Evolutionary conservation across 148 eudicot genomes (phyloP), one percentile per base, ranked within the genome.

Genomic region (Fallopia convolvulus): DNA sequence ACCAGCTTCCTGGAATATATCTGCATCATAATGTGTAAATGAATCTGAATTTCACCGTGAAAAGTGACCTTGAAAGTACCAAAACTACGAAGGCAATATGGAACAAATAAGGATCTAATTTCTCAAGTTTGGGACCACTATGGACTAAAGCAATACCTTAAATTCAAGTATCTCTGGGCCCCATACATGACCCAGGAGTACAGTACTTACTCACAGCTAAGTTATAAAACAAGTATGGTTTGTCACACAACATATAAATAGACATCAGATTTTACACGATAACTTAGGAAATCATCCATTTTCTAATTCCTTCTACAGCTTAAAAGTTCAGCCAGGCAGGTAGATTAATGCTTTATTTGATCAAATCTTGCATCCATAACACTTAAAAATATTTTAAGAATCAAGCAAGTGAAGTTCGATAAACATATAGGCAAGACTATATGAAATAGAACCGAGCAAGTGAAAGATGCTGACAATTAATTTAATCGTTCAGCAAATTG

Each of bases 1-100:
- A 82, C 99, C 99, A 41, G 98, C 99, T 88, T 95, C 98, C 81
- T 95, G 99, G 83, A 95, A 95, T 82, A 95, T 95, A 84, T 95
- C 99, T 95, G 88, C 77, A 72, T 70, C 18, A 79, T 47, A 65
- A 56, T 36, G 76, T 74, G 80, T 73, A 32, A 58, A 33, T 23
- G 9, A 68, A 68, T 68, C 72, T 39, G 42, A 32, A 66, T 36
- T 5, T 36, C 46, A 36, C 46, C 18, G 6, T 17, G 46, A 68
- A 36, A 68, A 68, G 72, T 68, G 72, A 68, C 42, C 39, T 68
- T 15, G 46, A 68, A 8, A 68, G 72, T 68, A 68, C 46, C 44
- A 65, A 1, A 30, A 65, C 70, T 30, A 65, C 4, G 41, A 65
- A 60, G 66, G 66, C 66, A 60, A 33, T 23, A 60, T 26, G 68